Percentiles rank a stretch among this genome's conserved stretches.
These are phyloP conservation scores for Fusarium burgessii DNA, from an alignment of 2,329 filamentous ascomycete species.

Conservation along the genomic window DNA sequence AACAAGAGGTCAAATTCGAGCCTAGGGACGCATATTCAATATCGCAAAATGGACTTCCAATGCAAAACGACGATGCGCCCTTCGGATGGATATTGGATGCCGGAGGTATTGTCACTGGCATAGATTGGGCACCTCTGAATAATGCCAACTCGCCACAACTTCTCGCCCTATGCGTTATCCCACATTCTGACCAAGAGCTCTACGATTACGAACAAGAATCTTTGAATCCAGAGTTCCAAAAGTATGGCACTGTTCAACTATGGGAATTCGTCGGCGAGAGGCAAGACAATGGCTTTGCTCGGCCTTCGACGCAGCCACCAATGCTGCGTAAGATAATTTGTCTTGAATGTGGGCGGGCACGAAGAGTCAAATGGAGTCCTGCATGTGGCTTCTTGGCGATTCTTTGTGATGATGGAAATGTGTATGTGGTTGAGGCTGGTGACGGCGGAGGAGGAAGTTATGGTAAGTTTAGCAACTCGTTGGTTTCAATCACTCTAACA, in stretches of 20 bases:
- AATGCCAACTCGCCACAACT: constrained; percentile 56
- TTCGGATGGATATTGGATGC: constrained; percentile 67
- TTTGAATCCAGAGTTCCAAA: constrained; percentile 53
- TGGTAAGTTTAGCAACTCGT: constrained; percentile 51
- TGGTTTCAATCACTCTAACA: constrained; percentile 36
- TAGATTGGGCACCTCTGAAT: constrained; percentile 63
- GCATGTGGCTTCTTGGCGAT: constrained; percentile 61
- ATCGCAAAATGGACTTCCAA: constrained; percentile 48
- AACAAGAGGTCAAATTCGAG: constrained; percentile 48
- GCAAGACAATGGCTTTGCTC: constrained; percentile 47
- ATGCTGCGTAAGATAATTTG: constrained; percentile 59
- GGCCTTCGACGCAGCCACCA: constrained; percentile 53
- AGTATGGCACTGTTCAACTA: constrained; percentile 63
- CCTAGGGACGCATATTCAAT: constrained; percentile 45
- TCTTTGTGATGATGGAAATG: constrained; percentile 63
- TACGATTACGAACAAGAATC: constrained; percentile 55
- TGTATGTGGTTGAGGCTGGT: constrained; percentile 61
- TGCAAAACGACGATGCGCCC: constrained; percentile 42
- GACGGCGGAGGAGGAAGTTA: constrained; percentile 51
- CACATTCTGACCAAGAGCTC: constrained; percentile 62
- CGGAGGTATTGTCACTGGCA: constrained; percentile 64
- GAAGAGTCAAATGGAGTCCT: constrained; percentile 66
- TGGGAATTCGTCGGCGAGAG: constrained; percentile 60
- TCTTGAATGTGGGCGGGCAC: constrained; percentile 63
- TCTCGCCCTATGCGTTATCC: constrained; percentile 64